Base-by-base conservation (phyloP, 768 basidiomycete genomes). In the Tricholoma terreum region DNA sequence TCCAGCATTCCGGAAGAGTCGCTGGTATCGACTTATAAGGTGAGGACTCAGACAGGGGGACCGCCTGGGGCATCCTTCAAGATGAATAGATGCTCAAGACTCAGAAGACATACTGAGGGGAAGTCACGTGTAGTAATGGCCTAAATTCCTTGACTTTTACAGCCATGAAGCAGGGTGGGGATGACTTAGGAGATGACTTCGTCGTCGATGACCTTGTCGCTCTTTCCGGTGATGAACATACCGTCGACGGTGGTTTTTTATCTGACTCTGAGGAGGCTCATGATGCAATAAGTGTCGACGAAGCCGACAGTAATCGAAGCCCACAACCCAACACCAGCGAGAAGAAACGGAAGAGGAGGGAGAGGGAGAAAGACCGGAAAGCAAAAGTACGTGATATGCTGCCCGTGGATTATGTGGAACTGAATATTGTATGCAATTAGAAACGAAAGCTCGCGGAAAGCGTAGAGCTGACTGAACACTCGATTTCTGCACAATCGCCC, bases 161-260 rank as follows among this genome's bases (percentile, higher is more conserved):
- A 30, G 62, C 54, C 58, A 73, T 72, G 69, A 70, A 69, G 34
- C 75, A 71, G 61, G 77, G 77, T 59, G 86, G 87, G 42, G 90
- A 94, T 76, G 91, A 91, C 76, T 78, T 94, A 17, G 90, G 89
- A 49, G 92, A 94, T 69, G 88, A 92, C 61, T 92, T 88, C 66
- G 75, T 88, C 51, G 80, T 80, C 31, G 86, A 94, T 59, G 86
- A 87, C 43, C 74, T 82, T 12, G 80, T 89, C 0, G 85, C 84
- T 0, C 72, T 82, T 12, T 87, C 85, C 0, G 86, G 78, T 10
- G 86, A 84, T 46, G 89, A 89, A 59, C 82, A 79, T 3, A 72
- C 69, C 30, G 66, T 73, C 42, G 73, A 74, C 31, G 64, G 34
- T 24, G 57, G 50, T 54, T 65, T 65, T 57, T 64, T 74, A 40